Base-by-base conservation (phyloP, 2,329 filamentous ascomycete species). In the Phaeomoniella chlamydospora region DNA sequence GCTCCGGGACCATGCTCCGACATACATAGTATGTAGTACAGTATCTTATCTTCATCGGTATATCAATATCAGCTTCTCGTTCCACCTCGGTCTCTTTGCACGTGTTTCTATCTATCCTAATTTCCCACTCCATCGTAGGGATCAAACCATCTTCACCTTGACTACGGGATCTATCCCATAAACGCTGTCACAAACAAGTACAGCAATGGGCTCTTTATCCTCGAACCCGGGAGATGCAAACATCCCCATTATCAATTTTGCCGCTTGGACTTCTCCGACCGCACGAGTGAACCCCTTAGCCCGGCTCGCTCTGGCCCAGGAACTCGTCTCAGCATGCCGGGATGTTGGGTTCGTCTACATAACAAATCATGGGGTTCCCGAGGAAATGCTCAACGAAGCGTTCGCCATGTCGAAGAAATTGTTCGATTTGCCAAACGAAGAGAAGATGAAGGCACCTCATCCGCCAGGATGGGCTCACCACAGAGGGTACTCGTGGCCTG, bases 401-500 rank as follows among this genome's bases (percentile, higher is more conserved):
- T 68, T 70, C 39, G 45, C 48, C 9, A 59, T 59, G 51, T 57
- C 59, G 9, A 59, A 57, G 38, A 47, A 51, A 15, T 54, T 69
- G 5, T 68, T 67, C 37, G 54, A 58, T 31, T 49, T 69, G 5
- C 54, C 59, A 0, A 48, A 49, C 11, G 57, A 61, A 31, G 54
- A 62, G 33, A 69, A 69, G 42, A 59, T 64, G 53, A 57, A 59
- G 36, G 66, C 65, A 1, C 63, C 63, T 3, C 65, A 68, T 48
- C 65, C 65, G 3, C 52, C 58, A 6, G 67, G 66, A 5, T 62
- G 61, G 40, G 55, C 51, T 6, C 57, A 68, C 2, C 66, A 72
- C 46, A 58, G 68, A 33, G 69, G 69, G n/a, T 72, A 72, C 44
- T 71, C 66, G 1, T 67, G 65, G 58, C 65, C 66, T 0, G 68